Base-by-base conservation (phyloP, 257 asterid genomes). In the Solanum rostratum region DNA sequence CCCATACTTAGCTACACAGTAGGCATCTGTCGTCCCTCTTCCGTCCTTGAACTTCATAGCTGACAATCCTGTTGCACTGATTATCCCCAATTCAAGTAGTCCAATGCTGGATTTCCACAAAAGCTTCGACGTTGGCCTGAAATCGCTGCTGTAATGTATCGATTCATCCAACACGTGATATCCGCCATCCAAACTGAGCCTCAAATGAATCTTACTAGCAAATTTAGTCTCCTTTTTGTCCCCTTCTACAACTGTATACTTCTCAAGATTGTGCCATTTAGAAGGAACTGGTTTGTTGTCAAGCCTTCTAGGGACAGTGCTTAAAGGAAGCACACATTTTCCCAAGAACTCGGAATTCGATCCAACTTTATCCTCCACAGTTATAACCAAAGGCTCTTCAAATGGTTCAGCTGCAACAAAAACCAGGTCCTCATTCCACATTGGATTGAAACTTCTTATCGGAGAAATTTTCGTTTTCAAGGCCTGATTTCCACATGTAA, bases 141-240 rank as follows among this genome's bases (percentile, higher is more conserved):
- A 92, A 79, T 92, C 97, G 39, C 97, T 95, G 78, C 95, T 90
- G 60, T 95, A 89, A 54, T 92, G 89, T 20, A 92, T 90, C 0
- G 97, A 88, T 92, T 95, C 98, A 22, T 95, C 98, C 90, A 95
- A 76, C 5, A 95, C 98, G 41, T 95, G 98, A 81, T 95, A 95
- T 6, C 97, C 98, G 0, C 98, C 98, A 78, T 95, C 98, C 86
- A 95, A 90, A 82, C 97, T 86, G 9, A 92, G 69, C 87, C 98
- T 88, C 85, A 91, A 9, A 81, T 92, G 98, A 90, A 95, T 95
- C 91, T 92, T 95, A 89, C 98, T 95, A 5, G 98, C 90, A 60
- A 95, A 95, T 84, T 89, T 95, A 10, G 62, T 55, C 84, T 90
- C 96, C 86, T 87, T 93, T 84, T 90, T 93, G 11, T 87, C 90